Evolutionary conservation across 257 asterid species (phyloP), one percentile per base, ranked within the genome.

Genomic region (Perilla frutescens): DNA sequence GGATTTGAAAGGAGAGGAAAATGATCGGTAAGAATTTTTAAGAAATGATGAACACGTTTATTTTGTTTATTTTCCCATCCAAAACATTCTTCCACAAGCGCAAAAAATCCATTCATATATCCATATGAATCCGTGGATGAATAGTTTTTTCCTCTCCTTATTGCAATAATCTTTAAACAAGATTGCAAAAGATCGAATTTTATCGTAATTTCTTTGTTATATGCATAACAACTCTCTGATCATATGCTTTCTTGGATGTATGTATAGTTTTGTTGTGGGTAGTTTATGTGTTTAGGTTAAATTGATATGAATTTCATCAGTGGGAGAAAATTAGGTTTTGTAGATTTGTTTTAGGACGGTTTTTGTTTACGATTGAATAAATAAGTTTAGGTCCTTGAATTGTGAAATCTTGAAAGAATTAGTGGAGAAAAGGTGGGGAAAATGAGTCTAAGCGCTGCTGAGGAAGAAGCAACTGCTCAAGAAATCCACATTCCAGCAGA

Each of bases 401-500:
- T 14, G 10, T 37, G 3, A 31, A 31, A 3, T 58, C 6, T 59
- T 26, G 82, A 62, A 55, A 49, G 40, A 66, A 70, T 15, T 66
- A 40, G 69, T 26, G 53, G 65, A 56, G 58, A 58, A 34, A 60
- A 62, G 50, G 57, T 68, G 85, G 81, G 20, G 75, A 80, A 84
- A 58, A 87, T 86, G 93, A 90, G 76, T 77, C 73, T 84, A 68
- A 63, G 85, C 50, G 61, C 74, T 29, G 81, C 84, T 1, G 89
- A 83, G 81, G 92, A 79, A 62, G 89, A 84, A 81, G 73, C 94
- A 55, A 10, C 80, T 8, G 73, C 61, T 13, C 67, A 76, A 43
- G 89, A 83, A 73, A 76, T 86, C 39, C 87, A 88, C 70, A 39
- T 88, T 53, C 92, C 96, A 1, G 88, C 89, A 32, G 96, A 90